Evolutionary conservation across 768 basidiomycete genomes (phyloP), one percentile per base, ranked within the genome.

Genomic region (Xanthoconium purpureum): DNA sequence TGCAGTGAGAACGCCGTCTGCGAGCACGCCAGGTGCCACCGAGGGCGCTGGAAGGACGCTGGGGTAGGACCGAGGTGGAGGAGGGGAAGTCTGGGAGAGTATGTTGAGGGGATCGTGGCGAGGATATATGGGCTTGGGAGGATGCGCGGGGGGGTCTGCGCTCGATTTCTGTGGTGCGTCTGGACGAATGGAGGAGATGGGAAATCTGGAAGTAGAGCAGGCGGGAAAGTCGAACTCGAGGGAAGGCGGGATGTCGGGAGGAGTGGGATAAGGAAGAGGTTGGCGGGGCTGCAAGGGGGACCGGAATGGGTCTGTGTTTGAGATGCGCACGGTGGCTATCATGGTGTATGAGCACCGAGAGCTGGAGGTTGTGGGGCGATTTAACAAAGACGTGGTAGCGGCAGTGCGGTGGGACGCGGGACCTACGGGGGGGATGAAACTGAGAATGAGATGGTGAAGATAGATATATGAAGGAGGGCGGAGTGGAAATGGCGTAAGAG

Each of bases 1-100:
- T 14, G 76, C 73, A 17, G 80, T 81, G 61, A 80, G 74, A 24
- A 79, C 70, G 32, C 74, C 75, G 37, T 74, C 67, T 47, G 65
- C 65, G 36, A 73, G 73, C 3, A 76, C 56, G 50, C 75, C 75
- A 14, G 75, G 75, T 48, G 62, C 67, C 56, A 75, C 66, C 50
- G 69, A 54, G 8, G 56, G 61, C 14, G 61, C 66, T 50, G 62
- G 67, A 40, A 48, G 52, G 51, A 52, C 47, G 59, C 15, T 47
- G 11, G 65, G 66, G 60, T 61, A 64, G 30, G 61, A 51, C 56
- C 61, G 69, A 44, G 61, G 55, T 2, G 61, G 58, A 24, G 55
- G 63, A 11, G 61, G 59, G 40, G 62, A 60, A 1, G 59, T 38
- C 60, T 58, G 63, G 33, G 63, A 63, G 61, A 65, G 67, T 42